phyloP scores from a whole-genome alignment of 768 basidiomycete species.

The Naganishia randhawae region DNA sequence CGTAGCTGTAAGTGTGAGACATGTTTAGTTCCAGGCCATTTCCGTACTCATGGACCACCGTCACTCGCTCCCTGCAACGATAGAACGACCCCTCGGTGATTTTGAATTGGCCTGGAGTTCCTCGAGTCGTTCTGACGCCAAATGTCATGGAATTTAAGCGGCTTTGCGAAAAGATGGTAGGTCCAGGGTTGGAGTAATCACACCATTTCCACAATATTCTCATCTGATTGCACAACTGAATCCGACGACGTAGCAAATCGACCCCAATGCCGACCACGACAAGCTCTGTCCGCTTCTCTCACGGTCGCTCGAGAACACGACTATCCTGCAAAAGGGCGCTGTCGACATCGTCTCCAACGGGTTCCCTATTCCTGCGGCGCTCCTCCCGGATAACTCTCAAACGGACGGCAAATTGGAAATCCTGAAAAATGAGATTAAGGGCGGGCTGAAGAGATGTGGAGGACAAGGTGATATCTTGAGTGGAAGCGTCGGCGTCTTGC shows the following conservation, averaged over 20 bases:
- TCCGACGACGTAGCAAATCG: constrained; percentile 45
- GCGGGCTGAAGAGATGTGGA: constrained; percentile 86
- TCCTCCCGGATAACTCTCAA: constrained; percentile 55
- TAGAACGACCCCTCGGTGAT: constrained; percentile 68
- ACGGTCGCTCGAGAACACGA: constrained; percentile 72
- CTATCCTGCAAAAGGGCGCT: constrained; percentile 82
- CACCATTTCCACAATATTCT: neutral
- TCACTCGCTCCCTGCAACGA: neutral
- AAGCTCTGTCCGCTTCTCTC: constrained; percentile 71
- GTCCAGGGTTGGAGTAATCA: constrained; percentile 41
- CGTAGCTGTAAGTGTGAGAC: constrained; percentile 51
- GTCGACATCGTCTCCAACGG: constrained; percentile 71
- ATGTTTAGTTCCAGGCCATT: neutral
- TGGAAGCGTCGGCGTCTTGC: constrained; percentile 78
- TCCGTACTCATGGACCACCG: neutral
- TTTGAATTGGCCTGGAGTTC: constrained; percentile 64
- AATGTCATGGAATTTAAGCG: constrained; percentile 91
- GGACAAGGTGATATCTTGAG: constrained; percentile 94
- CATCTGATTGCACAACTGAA: neutral
- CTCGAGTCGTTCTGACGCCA: constrained; percentile 82
- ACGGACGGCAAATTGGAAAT: constrained; percentile 52
- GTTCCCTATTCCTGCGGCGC: constrained; percentile 37
- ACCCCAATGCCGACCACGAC: constrained; percentile 39
- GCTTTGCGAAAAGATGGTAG: constrained; percentile 67
- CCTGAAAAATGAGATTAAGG: constrained; percentile 64